Base-by-base conservation (phyloP, 352 stramenopile genomes). In the Phytophthora fragariaefolia region DNA sequence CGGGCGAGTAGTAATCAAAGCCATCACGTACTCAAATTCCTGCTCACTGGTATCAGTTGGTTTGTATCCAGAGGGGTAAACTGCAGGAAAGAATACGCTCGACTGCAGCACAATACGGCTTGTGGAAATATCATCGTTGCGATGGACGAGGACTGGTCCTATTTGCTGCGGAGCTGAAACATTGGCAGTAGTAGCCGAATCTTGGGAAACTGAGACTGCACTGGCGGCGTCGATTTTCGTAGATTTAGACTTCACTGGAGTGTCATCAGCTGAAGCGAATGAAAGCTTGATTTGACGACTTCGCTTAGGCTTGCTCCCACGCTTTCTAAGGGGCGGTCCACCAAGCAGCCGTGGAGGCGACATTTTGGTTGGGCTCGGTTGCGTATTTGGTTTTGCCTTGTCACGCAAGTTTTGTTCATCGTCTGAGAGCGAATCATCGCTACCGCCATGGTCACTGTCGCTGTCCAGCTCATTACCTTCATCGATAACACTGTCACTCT, bases 21-120 rank as follows among this genome's bases (percentile, higher is more conserved):
- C 42, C 66, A 95, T 84, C 30, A 92, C 70, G 34, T 88, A 87
- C 30, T 91, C 77, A 48, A 84, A 81, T 7, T 78, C 51, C 46
- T 68, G 56, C 23, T 80, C 73, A 24, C 36, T 49, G 15, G 23
- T 24, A 2, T 76, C 56, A 20, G 58, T 60, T 43, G 48, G 43
- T 3, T 65, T 52, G 47, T 81, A 60, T 8, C 43, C 55, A 9
- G 51, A 40, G 1, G 74, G 69, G 22, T 73, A 71, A 50, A 75
- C 68, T 22, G 49, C 54, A 34, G 79, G 74, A 0, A 62, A 26
- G 36, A 87, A 87, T 24, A 83, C 71, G 23, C 63, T 66, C 8
- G 62, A 63, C n/a, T 82, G 57, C 10, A 77, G 57, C 7, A 80
- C 30, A 38, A 60, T 3, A 6, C 51, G 45, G 46, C 28, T 66